These are phyloP conservation scores for Hemisphaericaspora nanyangensis DNA, from an alignment of 805 yeast genomes.

Conservation along the genomic window DNA sequence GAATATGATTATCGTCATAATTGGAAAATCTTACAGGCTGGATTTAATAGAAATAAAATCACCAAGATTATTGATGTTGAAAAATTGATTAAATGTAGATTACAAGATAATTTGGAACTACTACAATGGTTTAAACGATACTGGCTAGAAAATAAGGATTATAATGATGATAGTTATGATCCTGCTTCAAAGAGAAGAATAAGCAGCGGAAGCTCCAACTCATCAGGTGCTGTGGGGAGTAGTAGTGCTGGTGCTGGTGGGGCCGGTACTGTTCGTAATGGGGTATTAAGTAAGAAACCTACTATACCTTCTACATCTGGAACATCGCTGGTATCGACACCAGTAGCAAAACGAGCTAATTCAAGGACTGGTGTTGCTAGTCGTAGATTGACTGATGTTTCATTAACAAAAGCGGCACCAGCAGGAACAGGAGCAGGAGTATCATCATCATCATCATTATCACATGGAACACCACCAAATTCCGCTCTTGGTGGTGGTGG, in stretches of 20 bases:
- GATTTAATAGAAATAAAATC: constrained; percentile 68
- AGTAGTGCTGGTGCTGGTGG: not conserved
- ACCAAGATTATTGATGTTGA: constrained; percentile 79
- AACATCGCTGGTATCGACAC: not conserved
- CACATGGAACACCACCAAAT: constrained; percentile 1
- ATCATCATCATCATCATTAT: constrained; percentile 7
- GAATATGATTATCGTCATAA: constrained; percentile 79
- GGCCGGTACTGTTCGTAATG: not conserved
- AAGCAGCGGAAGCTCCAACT: constrained; percentile 1
- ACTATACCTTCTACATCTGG: not conserved
- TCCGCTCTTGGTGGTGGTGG: not conserved
- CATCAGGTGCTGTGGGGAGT: not conserved
- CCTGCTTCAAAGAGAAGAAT: constrained; percentile 38
- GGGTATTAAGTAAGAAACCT: not conserved
- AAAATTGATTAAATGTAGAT: constrained; percentile 73
- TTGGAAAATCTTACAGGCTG: constrained; percentile 80
- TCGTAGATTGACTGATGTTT: not conserved
- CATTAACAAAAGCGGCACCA: not conserved
- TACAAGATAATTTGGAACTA: constrained; percentile 93
- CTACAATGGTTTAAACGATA: constrained; percentile 85
- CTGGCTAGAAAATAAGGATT: constrained; percentile 76
- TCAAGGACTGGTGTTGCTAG: not conserved
- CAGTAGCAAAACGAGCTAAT: not conserved
- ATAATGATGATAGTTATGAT: constrained; percentile 56
- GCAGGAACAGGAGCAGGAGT: not conserved